Evolutionary conservation across 106 monocot species (phyloP).

Genomic region (Dendrobium catenatum): DNA sequence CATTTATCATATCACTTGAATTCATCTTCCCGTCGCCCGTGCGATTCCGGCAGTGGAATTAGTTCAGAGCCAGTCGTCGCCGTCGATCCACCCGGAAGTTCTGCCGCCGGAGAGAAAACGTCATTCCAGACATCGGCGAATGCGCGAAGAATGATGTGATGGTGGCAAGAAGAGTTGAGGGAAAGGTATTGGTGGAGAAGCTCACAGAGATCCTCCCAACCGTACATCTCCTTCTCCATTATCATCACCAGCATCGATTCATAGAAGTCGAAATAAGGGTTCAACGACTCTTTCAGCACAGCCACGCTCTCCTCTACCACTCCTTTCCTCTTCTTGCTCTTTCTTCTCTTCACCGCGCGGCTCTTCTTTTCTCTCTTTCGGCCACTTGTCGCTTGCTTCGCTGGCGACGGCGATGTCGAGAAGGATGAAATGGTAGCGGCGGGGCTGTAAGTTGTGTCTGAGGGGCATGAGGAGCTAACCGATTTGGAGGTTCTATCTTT

Average conservation of each 20-base stretch:
- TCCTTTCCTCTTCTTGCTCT: neutral
- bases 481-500: neutral
- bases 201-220: constrained; percentile 24
- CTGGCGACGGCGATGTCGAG: neutral
- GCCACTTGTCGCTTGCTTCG: neutral
- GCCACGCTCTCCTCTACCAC: constrained; percentile 14
- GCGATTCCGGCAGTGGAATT: too few relatives aligned
- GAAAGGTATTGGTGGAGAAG: constrained; percentile 18
- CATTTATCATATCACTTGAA: too few relatives aligned
- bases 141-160: constrained; percentile 38
- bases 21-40: too few relatives aligned
- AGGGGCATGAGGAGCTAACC: neutral
- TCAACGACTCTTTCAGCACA: constrained; percentile 30
- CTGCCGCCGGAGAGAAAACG: constrained; percentile 12
- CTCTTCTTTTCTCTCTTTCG: neutral
- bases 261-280: constrained; percentile 36
- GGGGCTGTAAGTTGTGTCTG: neutral
- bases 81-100: neutral
- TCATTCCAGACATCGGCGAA: constrained; percentile 44
- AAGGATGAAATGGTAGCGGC: neutral
- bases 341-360: neutral
- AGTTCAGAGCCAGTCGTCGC: neutral
- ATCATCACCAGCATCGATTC: constrained; percentile 40
- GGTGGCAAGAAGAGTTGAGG: constrained; percentile 35
- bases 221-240: constrained; percentile 36